Evolutionary conservation across 2,329 filamentous ascomycete genomes (phyloP).

Genomic region (Orbilia quercus): DNA sequence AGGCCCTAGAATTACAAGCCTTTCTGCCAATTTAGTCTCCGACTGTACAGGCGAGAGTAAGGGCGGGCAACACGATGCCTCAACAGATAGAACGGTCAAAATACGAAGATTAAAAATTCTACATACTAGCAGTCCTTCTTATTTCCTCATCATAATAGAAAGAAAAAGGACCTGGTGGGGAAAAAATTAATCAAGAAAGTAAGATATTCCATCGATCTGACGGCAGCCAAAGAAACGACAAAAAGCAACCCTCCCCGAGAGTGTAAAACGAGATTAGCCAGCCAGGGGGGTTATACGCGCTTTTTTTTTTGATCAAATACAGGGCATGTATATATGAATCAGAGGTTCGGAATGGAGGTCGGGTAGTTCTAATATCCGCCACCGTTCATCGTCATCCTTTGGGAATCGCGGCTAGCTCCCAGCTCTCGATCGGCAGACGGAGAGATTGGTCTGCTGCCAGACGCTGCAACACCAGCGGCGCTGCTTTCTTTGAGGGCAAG

Average conservation of each 20-base stretch:
- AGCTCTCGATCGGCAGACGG: slow-evolving; percentile 93
- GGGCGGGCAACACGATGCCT: slow-evolving; percentile 57
- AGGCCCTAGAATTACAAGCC: too few relatives aligned
- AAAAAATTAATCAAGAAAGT: slow-evolving; percentile 2
- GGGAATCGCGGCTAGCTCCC: slow-evolving; percentile 84
- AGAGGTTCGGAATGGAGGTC: slow-evolving; percentile 43
- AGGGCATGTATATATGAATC: not conserved
- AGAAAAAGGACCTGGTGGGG: not conserved
- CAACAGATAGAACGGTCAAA: slow-evolving; percentile 61
- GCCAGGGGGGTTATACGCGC: too few relatives aligned
- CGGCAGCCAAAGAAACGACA: not conserved
- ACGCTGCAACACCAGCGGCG: slow-evolving; percentile 73
- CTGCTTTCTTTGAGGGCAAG: slow-evolving; percentile 98
- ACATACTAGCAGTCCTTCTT: slow-evolving; percentile 52
- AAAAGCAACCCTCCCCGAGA: too few relatives aligned
- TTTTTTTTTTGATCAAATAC: not conserved
- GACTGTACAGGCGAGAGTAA: slow-evolving; percentile 10
- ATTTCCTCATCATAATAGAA: not conserved
- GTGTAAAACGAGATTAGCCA: too few relatives aligned
- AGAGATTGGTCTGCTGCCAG: slow-evolving; percentile 90
- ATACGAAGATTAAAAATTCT: slow-evolving; percentile 60
- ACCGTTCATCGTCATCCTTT: slow-evolving; percentile 98
- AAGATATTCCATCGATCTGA: slow-evolving; percentile 1
- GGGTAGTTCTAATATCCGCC: slow-evolving; percentile 71
- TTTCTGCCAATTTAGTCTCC: not conserved